Percentiles rank a stretch among this genome's conserved stretches.
phyloP scores from a whole-genome alignment of 805 yeast genomes.

The Teunomyces kruisii region DNA sequence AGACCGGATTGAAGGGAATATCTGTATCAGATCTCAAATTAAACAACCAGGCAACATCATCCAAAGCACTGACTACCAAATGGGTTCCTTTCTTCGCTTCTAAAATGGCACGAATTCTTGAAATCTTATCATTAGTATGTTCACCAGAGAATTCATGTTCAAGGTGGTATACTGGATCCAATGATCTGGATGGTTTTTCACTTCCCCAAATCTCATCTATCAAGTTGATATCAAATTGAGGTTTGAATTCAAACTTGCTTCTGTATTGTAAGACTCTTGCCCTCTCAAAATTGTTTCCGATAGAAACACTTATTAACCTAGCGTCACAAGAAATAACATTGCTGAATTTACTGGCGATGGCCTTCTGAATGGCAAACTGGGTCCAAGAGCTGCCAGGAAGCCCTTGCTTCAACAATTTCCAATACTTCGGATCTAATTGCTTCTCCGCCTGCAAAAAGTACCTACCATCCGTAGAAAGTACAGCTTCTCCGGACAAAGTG shows the following conservation, averaged over 20 bases:
- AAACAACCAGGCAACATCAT: slow-evolving; percentile 89
- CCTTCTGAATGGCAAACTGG: slow-evolving; percentile 60
- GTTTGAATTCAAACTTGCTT: slow-evolving; percentile 28
- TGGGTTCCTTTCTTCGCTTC: slow-evolving; percentile 17
- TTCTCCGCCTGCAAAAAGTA: slow-evolving; percentile 88
- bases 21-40: slow-evolving; percentile 78
- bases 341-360: slow-evolving; percentile 49
- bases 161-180: slow-evolving; percentile 31
- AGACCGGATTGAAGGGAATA: slow-evolving; percentile 83
- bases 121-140: slow-evolving; percentile 28
- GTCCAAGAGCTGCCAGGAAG: slow-evolving; percentile 74
- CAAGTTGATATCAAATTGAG: slow-evolving; percentile 29
- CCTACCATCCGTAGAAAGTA: slow-evolving; percentile 90
- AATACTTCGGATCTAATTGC: slow-evolving; percentile 68
- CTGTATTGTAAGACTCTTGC: slow-evolving; percentile 16
- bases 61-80: slow-evolving; percentile 69
- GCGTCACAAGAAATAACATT: slow-evolving; percentile 83
- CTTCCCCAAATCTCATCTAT: slow-evolving; percentile 40
- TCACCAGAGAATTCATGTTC: slow-evolving; percentile 36
- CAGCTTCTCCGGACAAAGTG: slow-evolving; percentile 61
- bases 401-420: slow-evolving; percentile 83
- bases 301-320: slow-evolving; percentile 54
- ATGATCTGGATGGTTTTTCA: slow-evolving; percentile 34
- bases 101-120: slow-evolving; percentile 31
- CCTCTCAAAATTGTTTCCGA: slow-evolving; percentile 42